Base-by-base conservation (phyloP, 2,329 filamentous ascomycete species). In the Allantophomopsis lycopodina region DNA sequence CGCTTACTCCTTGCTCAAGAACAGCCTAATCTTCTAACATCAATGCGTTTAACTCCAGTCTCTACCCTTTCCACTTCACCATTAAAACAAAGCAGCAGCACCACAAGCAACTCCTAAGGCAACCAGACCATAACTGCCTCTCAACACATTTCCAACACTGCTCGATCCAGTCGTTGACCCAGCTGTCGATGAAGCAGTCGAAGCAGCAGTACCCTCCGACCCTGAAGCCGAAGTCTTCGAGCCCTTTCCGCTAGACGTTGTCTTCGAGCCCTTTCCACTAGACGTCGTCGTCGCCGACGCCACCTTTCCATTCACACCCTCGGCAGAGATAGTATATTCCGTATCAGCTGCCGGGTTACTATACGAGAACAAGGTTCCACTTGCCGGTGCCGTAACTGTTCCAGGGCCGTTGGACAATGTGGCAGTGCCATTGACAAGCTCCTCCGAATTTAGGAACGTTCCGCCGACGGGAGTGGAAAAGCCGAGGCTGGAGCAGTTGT, bases 271-370 rank as follows among this genome's bases (percentile, higher is more conserved):
- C 11, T 28, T 28, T 12, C 23, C 23, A 28, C 23, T 40, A 36
- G 33, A 4, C 20, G 38, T 21, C 13, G 32, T 14, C 32, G 32
- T 34, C 7, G 13, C 13, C 10, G 32, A 14, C 7, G 16, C 32
- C n/a, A 3, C 16, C 32, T 34, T 12, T 14, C 38, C 17, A 35
- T 13, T 16, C 18, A 20, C 31, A 31, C 18, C 23, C 18, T 51
- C 56, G 34, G 59, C 60, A 0, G 56, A 56, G 35, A 62, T 58
- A 1, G 57, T 60, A 38, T 55, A 61, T 6, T 54, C 45, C 7
- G 50, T 34, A 39, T 46, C 32, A 41, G 56, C 40, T 37, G 40
- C 50, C 8, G 44, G 45, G 36, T 60, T 55, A 1, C 55, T 56
- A 48, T 59, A 62, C 6, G 51, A 52, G 23, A 61, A 52, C 0